Base-by-base conservation (phyloP, 2,329 filamentous ascomycete species). In the Aspergillus calidoustus region DNA sequence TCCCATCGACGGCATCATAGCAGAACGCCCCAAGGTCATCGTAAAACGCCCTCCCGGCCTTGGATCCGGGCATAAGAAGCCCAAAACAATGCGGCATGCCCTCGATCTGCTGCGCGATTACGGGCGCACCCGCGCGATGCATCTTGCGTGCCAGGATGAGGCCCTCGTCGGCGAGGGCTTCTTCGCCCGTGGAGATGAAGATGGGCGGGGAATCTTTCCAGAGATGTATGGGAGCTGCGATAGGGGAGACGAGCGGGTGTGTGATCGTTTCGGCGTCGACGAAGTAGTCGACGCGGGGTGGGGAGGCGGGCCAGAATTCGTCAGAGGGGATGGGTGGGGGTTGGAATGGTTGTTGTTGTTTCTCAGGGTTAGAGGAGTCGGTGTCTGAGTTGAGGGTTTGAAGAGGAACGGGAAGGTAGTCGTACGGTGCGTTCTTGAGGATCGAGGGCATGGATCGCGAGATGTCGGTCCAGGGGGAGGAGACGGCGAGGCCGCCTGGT, bases 21-120 rank as follows among this genome's bases (percentile, higher is more conserved):
- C 75, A 77, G 58, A 92, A 92, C 2, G 72, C 75, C 0, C 84
- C 77, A 84, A 87, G 87, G 3, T 79, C 77, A 15, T 81, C 74
- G 60, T 86, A 83, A 68, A 86, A 90, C 52, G 83, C 80, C 66
- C 71, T 77, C 3, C 83, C 77, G 31, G 77, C 81, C 1, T 79
- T 71, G 2, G 82, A 72, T 4, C 77, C 75, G 1, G 81, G 75
- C 59, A 91, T 76, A 1, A 91, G 65, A 64, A 87, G 69, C 0
- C 84, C 86, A 71, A 92, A 80, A 54, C 79, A 80, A 61, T 82
- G 80, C 9, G 80, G 80, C 76, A 80, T 80, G 9, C 79, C 79
- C 61, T 82, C 80, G 53, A 77, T 80, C 51, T 76, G 75, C 51
- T 80, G 75, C 6, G 79, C 71, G 3, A 77, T 64, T 9, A 80